A percentile compares a stretch with the other conserved stretches of the same genome.
phyloP scores from a whole-genome alignment of 2,329 filamentous ascomycete genomes.

The Plectosphaerella cucumerina region DNA sequence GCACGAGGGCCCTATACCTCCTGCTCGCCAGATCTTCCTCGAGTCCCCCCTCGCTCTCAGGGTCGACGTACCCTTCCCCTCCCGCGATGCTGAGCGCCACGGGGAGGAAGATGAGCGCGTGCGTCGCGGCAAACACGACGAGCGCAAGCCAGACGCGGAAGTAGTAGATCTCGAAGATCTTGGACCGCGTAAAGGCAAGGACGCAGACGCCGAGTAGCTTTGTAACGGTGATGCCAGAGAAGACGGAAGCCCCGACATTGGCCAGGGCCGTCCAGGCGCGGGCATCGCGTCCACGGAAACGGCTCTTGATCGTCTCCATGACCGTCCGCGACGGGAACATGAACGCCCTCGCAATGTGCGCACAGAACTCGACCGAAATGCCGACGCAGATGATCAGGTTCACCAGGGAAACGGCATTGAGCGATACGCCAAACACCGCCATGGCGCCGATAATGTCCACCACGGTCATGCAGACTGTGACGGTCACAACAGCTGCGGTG shows the following conservation, averaged over 20 bases:
- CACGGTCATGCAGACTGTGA: slow-evolving; percentile 89
- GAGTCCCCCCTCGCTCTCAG: slow-evolving; percentile 80
- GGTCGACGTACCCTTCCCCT: slow-evolving; percentile 82
- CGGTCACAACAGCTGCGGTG: slow-evolving; percentile 77
- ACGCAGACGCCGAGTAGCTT: slow-evolving; percentile 91
- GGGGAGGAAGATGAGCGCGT: slow-evolving; percentile 87
- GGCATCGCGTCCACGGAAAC: slow-evolving; percentile 77
- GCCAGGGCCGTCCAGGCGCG: slow-evolving; percentile 90
- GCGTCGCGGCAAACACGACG: slow-evolving; percentile 81
- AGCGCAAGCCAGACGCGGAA: slow-evolving; percentile 95
- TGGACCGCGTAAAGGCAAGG: slow-evolving; percentile 89
- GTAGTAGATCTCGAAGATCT: slow-evolving; percentile 99
- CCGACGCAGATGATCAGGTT: slow-evolving; percentile 97
- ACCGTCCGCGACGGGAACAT: slow-evolving; percentile 84
- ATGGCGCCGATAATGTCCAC: slow-evolving; percentile 94
- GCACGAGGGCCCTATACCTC: slow-evolving; percentile 71
- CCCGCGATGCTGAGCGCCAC: slow-evolving; percentile 83
- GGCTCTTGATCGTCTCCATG: slow-evolving; percentile 74
- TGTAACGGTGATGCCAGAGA: slow-evolving; percentile 93
- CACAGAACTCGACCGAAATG: slow-evolving; percentile 95
- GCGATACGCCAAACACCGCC: slow-evolving; percentile 80
- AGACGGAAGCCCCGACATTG: slow-evolving; percentile 91
- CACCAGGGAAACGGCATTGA: slow-evolving; percentile 93
- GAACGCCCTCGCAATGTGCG: slow-evolving; percentile 92
- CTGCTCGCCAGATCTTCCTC: slow-evolving; percentile 83